A percentile compares a stretch with the other conserved stretches of the same genome.
Conservation (phyloP, 352 stramenopile species). For the Phytophthora podocarpi region DNA sequence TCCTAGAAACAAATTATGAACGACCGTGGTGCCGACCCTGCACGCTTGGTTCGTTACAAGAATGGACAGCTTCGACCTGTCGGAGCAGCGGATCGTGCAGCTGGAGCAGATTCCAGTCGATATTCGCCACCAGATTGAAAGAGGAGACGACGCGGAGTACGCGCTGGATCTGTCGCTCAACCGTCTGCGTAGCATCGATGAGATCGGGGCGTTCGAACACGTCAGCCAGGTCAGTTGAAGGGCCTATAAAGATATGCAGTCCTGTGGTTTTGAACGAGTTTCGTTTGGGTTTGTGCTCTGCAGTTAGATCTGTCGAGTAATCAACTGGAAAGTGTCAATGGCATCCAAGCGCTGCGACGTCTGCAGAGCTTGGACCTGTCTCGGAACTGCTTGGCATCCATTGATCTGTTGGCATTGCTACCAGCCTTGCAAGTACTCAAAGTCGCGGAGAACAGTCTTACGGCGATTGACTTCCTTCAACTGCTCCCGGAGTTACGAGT, state of each 20-base stretch:
- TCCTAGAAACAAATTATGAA: too few relatives aligned
- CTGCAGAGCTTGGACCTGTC: slow-evolving; percentile 58
- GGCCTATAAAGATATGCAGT: too few relatives aligned
- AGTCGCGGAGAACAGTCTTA: slow-evolving; percentile 62
- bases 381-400: slow-evolving; percentile 50
- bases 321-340: slow-evolving; percentile 53
- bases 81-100: slow-evolving; percentile 49
- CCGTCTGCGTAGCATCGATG: slow-evolving; percentile 42
- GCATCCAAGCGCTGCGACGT: slow-evolving; percentile 47
- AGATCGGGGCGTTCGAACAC: slow-evolving; percentile 50
- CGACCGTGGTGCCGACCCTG: too few relatives aligned
- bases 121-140: slow-evolving; percentile 48
- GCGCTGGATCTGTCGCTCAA: slow-evolving; percentile 60
- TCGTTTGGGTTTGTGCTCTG: not conserved
- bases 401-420: slow-evolving; percentile 50
- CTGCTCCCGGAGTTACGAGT: slow-evolving; percentile 38
- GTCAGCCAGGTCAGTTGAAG: slow-evolving; percentile 44
- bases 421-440: slow-evolving; percentile 52
- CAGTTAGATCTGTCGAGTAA: slow-evolving; percentile 72
- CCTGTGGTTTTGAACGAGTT: too few relatives aligned
- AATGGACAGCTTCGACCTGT: slow-evolving; percentile 56
- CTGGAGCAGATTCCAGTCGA: slow-evolving; percentile 56
- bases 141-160: slow-evolving; percentile 35
- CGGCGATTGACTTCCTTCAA: slow-evolving; percentile 45
- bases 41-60: too few relatives aligned